Conservation (phyloP, 2,329 filamentous ascomycete genomes). For the Fonsecaea erecta region DNA sequence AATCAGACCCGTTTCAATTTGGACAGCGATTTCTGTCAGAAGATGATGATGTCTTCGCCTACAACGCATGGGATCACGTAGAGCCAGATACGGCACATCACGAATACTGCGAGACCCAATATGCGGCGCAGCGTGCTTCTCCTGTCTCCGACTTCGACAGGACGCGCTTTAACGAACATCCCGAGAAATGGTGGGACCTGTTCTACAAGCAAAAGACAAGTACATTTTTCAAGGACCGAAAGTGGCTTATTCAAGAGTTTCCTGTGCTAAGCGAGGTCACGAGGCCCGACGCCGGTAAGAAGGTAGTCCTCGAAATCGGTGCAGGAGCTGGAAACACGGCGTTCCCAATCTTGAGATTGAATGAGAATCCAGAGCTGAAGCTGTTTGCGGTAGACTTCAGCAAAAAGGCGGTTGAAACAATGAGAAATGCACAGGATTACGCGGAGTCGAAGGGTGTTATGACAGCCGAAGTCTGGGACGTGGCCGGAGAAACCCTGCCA, state of each 20-base stretch:
- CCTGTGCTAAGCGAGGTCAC: conserved; percentile 81
- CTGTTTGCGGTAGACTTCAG: conserved; percentile 97
- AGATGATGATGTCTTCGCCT: conserved; percentile 81
- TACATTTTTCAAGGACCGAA: conserved; percentile 98
- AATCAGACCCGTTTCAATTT: conserved; percentile 92
- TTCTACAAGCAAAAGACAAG: conserved; percentile 98
- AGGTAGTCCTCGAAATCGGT: conserved; percentile 83
- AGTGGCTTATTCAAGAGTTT: conserved; percentile 97
- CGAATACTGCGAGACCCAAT: conserved; percentile 83
- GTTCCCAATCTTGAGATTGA: conserved; percentile 84
- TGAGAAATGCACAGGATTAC: conserved; percentile 79
- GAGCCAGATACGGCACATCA: conserved; percentile 88
- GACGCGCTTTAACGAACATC: conserved; percentile 82
- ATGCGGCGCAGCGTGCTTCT: conserved; percentile 77
- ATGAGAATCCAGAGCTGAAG: conserved; percentile 79
- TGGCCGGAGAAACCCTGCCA: conserved; percentile 71
- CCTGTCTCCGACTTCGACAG: conserved; percentile 95
- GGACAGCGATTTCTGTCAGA: conserved; percentile 83
- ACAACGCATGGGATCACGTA: conserved; percentile 99
- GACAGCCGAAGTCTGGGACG: conserved; percentile 94
- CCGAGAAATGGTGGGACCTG: conserved; percentile 95
- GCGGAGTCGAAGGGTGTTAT: conserved; percentile 64
- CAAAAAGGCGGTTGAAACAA: conserved; percentile 91
- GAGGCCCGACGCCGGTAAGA: conserved; percentile 68
- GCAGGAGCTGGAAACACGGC: conserved; percentile 96